These are phyloP conservation scores for Puccinia horiana DNA, from an alignment of 1,284 basidiomycete genomes.

Conservation along the genomic window DNA sequence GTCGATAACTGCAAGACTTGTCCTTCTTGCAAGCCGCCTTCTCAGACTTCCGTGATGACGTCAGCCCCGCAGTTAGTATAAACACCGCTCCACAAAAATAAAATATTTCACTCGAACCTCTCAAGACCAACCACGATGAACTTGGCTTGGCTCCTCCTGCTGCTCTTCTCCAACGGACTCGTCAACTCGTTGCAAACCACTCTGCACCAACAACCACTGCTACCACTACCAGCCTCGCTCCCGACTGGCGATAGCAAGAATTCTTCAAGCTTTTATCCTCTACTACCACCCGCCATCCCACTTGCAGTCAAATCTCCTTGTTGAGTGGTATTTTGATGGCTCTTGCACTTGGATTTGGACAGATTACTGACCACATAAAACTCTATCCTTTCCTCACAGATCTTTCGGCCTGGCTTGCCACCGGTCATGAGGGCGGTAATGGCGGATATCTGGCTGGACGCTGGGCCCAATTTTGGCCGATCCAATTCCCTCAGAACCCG, in stretches of 20 bases:
- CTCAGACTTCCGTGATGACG: too few relatives aligned
- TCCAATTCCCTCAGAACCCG: slow-evolving; percentile 48
- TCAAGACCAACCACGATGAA: not conserved
- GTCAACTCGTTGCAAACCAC: not conserved
- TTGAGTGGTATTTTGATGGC: slow-evolving; percentile 11
- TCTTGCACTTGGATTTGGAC: not conserved
- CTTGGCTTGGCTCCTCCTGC: not conserved
- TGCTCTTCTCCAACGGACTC: not conserved
- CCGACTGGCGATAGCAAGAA: not conserved
- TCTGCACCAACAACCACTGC: not conserved
- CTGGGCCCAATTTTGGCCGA: slow-evolving; percentile 53
- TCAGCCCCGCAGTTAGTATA: too few relatives aligned
- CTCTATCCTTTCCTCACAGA: slow-evolving; percentile 48
- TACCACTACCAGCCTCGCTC: not conserved
- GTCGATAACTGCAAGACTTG: too few relatives aligned
- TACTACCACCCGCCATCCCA: slow-evolving; percentile 53
- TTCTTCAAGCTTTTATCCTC: slow-evolving; percentile 43
- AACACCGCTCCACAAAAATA: too few relatives aligned
- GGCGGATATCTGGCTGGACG: slow-evolving; percentile 51
- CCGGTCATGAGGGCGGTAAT: slow-evolving; percentile 49
- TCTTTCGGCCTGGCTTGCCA: slow-evolving; percentile 52
- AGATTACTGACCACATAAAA: not conserved
- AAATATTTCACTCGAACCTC: not conserved
- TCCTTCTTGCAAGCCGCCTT: too few relatives aligned
- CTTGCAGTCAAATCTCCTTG: slow-evolving; percentile 53